Evolutionary conservation across 1,284 basidiomycete genomes (phyloP), one percentile per base, ranked within the genome.

Genomic region (Stygiomarasmius scandens): DNA sequence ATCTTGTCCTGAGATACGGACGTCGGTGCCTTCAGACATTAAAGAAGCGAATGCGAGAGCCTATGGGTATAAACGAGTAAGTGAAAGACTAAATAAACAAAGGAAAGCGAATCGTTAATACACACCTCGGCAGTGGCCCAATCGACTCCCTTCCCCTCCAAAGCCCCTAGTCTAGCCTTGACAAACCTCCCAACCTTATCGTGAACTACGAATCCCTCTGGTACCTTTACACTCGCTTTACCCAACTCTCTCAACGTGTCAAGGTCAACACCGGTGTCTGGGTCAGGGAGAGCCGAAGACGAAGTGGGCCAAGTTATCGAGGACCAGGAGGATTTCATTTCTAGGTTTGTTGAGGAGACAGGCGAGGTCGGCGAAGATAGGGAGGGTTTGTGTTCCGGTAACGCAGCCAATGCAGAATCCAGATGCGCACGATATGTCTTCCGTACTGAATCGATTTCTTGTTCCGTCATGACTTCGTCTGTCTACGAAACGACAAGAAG

Each of bases 1-100:
- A 67, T 96, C 94, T 70, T 96, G 93, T 2, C 94, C 93, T 8
- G 91, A 93, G 44, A 96, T 90, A 14, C 93, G 83, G 14, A 96
- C 81, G 67, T 95, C 88, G 61, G 77, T 83, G 1, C 91, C 92
- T 56, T 93, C 89, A 10, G 83, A 71, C 83, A 96, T 83, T 38
- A 95, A 77, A 1, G 90, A 85, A 0, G 94, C 94, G 66, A 94
- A 93, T 0, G 93, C 93, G 72, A 95, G 75, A 0, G 92, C 89
- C 85, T 89, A 50, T 24, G 41, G 19, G 10, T 16, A 29, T 10
- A 48, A 52, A 12, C 6, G 14, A 48, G 23, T 6, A 29, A 19
- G 19, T 36, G 14, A 47, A 23, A 47, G 4, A 23, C 46, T 20
- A 23, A 23, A 16, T 14, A 4, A 20, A 45, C 36, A 41, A 52